phyloP scores from a whole-genome alignment of 2,329 filamentous ascomycete genomes.

The Penicillium sp. region DNA sequence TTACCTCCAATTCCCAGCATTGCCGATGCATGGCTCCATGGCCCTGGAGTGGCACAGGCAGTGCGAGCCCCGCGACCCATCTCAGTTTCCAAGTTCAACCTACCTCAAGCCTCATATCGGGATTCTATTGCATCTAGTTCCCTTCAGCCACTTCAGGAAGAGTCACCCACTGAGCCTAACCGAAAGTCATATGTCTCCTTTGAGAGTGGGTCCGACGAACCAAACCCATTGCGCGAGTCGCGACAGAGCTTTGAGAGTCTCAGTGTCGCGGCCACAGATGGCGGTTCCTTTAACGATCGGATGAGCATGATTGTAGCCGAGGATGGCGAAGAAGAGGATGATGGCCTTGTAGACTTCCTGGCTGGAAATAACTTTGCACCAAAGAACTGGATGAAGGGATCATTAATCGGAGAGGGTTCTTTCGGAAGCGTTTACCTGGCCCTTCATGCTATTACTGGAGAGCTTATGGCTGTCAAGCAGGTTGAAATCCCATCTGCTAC shows the following conservation, averaged over 20 bases:
- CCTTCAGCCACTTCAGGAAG: constrained; percentile 86
- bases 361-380: constrained; percentile 93
- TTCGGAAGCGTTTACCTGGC: constrained; percentile 96
- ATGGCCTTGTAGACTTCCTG: constrained; percentile 65
- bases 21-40: constrained; percentile 81
- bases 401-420: constrained; percentile 92
- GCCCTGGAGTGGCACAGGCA: constrained; percentile 51
- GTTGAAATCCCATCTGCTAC: constrained; percentile 84
- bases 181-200: constrained; percentile 92
- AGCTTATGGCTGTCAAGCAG: constrained; percentile 97
- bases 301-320: constrained; percentile 81
- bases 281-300: constrained; percentile 75
- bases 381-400: constrained; percentile 99
- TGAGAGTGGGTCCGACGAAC: constrained; percentile 65
- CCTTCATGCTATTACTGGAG: constrained; percentile 90
- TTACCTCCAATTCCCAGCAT: constrained; percentile 80
- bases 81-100: constrained; percentile 59
- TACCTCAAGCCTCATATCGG: constrained; percentile 66
- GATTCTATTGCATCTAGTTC: constrained; percentile 88
- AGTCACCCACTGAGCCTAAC: constrained; percentile 81
- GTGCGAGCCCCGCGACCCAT: constrained; percentile 56
- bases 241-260: constrained; percentile 79
- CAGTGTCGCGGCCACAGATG: constrained; percentile 62
- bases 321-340: constrained; percentile 84
- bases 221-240: constrained; percentile 69